phyloP scores from a whole-genome alignment of 371 early-diverging fungal genomes.

The Circinella minor region DNA sequence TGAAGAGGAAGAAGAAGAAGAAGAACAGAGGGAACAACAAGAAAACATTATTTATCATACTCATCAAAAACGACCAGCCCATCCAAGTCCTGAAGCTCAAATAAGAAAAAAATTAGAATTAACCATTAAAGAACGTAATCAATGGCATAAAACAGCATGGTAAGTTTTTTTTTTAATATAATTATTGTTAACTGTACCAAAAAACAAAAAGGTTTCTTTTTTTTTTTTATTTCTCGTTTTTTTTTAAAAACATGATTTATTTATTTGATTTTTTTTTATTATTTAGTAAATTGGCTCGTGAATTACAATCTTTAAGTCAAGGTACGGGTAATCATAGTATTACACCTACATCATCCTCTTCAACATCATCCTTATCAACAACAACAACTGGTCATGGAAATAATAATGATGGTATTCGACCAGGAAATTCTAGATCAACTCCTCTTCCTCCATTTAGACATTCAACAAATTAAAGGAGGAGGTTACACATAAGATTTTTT shows the following conservation, averaged over 20 bases:
- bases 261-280: too few relatives aligned
- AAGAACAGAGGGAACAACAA: too few relatives aligned
- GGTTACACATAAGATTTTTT: too few relatives aligned
- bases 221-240: neutral
- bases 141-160: slow-evolving; percentile 47
- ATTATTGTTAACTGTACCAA: neutral
- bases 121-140: slow-evolving; percentile 38
- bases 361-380: too few relatives aligned
- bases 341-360: too few relatives aligned
- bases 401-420: neutral
- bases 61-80: slow-evolving; percentile 18
- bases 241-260: too few relatives aligned
- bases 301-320: slow-evolving; percentile 19
- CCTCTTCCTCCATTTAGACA: slow-evolving; percentile 10
- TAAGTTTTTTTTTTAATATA: slow-evolving; percentile 8
- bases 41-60: too few relatives aligned
- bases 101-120: slow-evolving; percentile 30
- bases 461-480: neutral
- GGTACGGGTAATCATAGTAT: neutral
- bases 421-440: slow-evolving; percentile 11
- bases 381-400: too few relatives aligned
- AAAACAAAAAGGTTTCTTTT: slow-evolving; percentile 1
- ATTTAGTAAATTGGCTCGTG: slow-evolving; percentile 25
- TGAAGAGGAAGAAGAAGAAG: slow-evolving; percentile 3
- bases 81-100: slow-evolving; percentile 39